Conservation (phyloP, 2,329 filamentous ascomycete species). For the Geosmithia morbida region DNA sequence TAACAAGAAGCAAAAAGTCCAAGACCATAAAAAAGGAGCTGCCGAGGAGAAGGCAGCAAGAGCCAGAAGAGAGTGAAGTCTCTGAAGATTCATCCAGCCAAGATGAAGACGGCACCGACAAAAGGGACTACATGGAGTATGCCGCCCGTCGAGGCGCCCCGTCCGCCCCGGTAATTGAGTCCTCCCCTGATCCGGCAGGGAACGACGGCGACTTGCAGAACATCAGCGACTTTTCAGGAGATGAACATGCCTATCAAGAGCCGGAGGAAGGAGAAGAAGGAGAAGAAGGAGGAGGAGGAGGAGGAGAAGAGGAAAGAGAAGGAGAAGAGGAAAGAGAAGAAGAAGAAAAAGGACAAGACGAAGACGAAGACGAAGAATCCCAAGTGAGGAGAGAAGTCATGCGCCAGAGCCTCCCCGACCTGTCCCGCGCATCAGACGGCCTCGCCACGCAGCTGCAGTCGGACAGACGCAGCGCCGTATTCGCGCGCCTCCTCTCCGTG, state of each 20-base stretch:
- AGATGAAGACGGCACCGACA: not conserved
- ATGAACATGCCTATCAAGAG: no score
- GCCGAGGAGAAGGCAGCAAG: no score
- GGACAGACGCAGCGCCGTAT: conserved; percentile 6
- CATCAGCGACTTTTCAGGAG: no score
- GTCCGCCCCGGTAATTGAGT: no score
- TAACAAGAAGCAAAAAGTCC: no score
- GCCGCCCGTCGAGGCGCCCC: no score
- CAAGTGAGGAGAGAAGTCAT: not conserved
- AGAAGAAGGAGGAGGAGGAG: no score
- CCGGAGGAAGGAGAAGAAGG: no score
- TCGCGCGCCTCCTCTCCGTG: conserved; percentile 8
- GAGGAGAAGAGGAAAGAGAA: not conserved
- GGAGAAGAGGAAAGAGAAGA: not conserved
- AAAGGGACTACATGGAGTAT: not conserved
- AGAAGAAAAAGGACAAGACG: not conserved
- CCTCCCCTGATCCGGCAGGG: not conserved
- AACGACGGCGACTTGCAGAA: not conserved
- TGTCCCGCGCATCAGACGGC: conserved; percentile 11
- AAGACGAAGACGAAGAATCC: not conserved
- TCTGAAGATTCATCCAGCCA: no score
- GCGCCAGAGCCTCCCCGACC: conserved; percentile 10
- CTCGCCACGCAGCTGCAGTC: conserved; percentile 12
- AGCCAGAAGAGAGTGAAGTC: no score
- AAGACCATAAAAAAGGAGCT: no score